Base-by-base conservation (phyloP, 108 stramenopile species). In the Stephanodiscus minutulus region DNA sequence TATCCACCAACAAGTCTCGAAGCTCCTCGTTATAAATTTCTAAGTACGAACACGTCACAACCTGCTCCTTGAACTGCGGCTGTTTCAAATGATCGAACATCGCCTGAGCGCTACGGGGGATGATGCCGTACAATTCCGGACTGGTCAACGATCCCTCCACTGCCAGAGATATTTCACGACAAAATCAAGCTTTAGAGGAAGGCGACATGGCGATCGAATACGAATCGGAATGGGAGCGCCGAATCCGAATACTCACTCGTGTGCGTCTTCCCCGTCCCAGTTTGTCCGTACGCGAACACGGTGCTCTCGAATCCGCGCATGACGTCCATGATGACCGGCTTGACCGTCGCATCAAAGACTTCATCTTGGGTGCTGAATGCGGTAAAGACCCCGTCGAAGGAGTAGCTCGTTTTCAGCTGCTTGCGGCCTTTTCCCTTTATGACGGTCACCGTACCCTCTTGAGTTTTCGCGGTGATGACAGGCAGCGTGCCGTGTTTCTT, bases 1-100 rank as follows among this genome's bases (percentile, higher is more conserved):
- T 64, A 53, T 90, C 86, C 29, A 68, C 74, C 44, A 98, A 67
- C 73, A 98, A 69, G 75, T 96, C 94, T 35, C 81, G 86, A 15
- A 96, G 72, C 33, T 95, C 94, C 77, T 99, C 97, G 65, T 97
- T 97, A 81, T 98, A 96, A 63, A 98, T 95, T 71, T 98, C 95
- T 46, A 97, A 84, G 66, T 90, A 96, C 22, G 86, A 87, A 60
- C 86, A 88, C n/a, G 65, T 85, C 33, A 97, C 88, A 1, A 60
- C 57, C 24, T 78, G 66, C 13, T 87, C 70, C 33, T 69, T 52
- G 31, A 89, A 88, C 27, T 88, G 64, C 12, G 85, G 84, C 18
- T 83, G 74, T 41, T 87, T 67, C 31, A 91, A 63, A 9, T 69
- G 61, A 15, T 88, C 82, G 59, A 89, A 92, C 52, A 87, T 86